Evolutionary conservation across 441 rosid species (phyloP).

Genomic region (Euphorbia celastroides): DNA sequence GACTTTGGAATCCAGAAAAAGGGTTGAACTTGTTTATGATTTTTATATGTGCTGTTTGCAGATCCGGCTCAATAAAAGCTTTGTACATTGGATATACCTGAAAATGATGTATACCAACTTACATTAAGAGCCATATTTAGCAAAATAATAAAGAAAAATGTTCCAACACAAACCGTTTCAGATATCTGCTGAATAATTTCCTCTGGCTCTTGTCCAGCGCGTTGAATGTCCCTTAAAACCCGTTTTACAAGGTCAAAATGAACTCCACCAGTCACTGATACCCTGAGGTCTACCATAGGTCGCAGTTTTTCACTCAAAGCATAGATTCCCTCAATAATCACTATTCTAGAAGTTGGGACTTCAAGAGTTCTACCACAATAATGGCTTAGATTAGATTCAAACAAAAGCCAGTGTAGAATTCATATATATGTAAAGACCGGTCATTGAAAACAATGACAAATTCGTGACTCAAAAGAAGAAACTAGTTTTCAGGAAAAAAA

Average conservation of each 20-base stretch:
- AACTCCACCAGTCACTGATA: slow-evolving; percentile 97
- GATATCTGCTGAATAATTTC: slow-evolving; percentile 98
- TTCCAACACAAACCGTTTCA: slow-evolving; percentile 63
- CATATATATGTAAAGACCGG: neutral
- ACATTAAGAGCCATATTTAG: slow-evolving; percentile 10
- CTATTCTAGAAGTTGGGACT: slow-evolving; percentile 86
- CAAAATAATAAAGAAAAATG: neutral
- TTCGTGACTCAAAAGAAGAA: neutral
- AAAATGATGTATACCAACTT: slow-evolving; percentile 20
- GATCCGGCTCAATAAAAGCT: slow-evolving; percentile 98
- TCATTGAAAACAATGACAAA: neutral
- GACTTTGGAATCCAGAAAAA: slow-evolving; percentile 89
- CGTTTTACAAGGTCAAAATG: slow-evolving; percentile 99
- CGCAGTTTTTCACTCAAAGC: slow-evolving; percentile 87
- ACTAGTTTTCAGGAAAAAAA: slow-evolving; percentile 4
- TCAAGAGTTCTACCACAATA: slow-evolving; percentile 66
- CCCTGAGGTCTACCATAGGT: slow-evolving; percentile 80
- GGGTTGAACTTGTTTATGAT: slow-evolving; percentile 95
- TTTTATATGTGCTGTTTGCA: slow-evolving; percentile 89
- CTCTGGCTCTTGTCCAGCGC: slow-evolving; percentile 98
- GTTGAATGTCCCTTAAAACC: slow-evolving; percentile 93
- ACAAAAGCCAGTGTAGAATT: slow-evolving; percentile 5
- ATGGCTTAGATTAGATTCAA: slow-evolving; percentile 15
- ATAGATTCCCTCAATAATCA: slow-evolving; percentile 90
- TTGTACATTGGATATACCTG: slow-evolving; percentile 99